Base-by-base conservation (phyloP, 331 rosid genomes). In the Arachis monticola region DNA sequence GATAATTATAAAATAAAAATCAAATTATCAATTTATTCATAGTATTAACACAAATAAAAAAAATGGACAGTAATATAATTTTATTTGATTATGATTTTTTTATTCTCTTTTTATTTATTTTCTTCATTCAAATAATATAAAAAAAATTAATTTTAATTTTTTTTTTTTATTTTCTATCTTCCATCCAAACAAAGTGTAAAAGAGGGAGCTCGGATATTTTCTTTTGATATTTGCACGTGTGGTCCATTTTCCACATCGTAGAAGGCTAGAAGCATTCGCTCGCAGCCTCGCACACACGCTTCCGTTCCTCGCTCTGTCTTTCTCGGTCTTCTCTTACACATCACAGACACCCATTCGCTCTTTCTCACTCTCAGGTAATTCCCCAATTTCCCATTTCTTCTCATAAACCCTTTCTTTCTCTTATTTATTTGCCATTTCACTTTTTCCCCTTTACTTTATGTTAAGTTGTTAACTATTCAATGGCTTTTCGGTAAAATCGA, bases 341-440 rank as follows among this genome's bases (percentile, higher is more conserved):
- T 53, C 59, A 13, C 31, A 4, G 27, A 53, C 60, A 14, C 69
- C 13, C 82, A 64, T 69, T 66, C 73, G 48, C 67, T 70, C 69
- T 35, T 64, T 60, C 73, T 3, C 68, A 50, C 68, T 51, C 42
- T 76, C 82, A 83, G 87, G 87, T 83, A 83, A 41, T 41, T 31
- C 1, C 42, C 9, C 27, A 55, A 8, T 10, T 62, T 47, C 10
- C 32, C 4, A 10, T 47, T 67, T 61, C 8, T 46, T 46, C 17
- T 14, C 50, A 3, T 0, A 60, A 64, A 45, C 8, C 48, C 40
- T 4, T 13, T 7, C 32, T 27, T 27, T 73, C 46, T 55, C 31
- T 8, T 42, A 10, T 50, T 73, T 38, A 38, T 38, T 68, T 40
- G 30, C 64, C 56, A 50, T 17, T 17, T 50, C 46, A 13, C 14